Evolutionary conservation across 768 basidiomycete genomes (phyloP).

Genomic region (Melanogaster broomeanus): DNA sequence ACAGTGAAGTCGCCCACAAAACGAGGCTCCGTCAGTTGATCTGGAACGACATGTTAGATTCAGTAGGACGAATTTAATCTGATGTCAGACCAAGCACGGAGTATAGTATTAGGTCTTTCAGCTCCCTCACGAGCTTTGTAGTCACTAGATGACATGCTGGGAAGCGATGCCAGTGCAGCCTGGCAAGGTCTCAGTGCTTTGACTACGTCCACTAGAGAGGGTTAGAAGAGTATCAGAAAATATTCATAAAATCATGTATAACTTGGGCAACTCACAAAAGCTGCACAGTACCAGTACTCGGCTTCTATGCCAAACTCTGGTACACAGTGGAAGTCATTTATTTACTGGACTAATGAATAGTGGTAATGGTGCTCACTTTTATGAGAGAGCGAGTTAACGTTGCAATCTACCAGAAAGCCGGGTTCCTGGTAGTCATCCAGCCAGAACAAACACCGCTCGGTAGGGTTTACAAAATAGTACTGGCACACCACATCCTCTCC

Average conservation of each 20-base stretch:
- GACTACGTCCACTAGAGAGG: neutral
- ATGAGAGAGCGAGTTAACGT: conserved; percentile 37
- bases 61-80: neutral
- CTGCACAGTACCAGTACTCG: conserved; percentile 24
- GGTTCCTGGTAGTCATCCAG: conserved; percentile 38
- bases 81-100: neutral
- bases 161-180: conserved; percentile 22
- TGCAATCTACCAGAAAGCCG: conserved; percentile 35
- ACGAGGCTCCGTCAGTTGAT: neutral
- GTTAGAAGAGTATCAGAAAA: neutral
- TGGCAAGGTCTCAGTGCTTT: neutral
- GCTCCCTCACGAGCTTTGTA: neutral
- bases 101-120: conserved; percentile 1
- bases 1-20: neutral
- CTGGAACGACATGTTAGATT: neutral
- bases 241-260: neutral
- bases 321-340: neutral
- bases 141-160: neutral
- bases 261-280: neutral
- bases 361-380: conserved; percentile 37
- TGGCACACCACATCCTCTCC: conserved; percentile 18
- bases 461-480: conserved; percentile 51
- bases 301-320: conserved; percentile 21
- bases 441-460: conserved; percentile 47
- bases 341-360: neutral